Base-by-base conservation (phyloP, 2,329 filamentous ascomycete species). In the Tolypocladium tundrense region DNA sequence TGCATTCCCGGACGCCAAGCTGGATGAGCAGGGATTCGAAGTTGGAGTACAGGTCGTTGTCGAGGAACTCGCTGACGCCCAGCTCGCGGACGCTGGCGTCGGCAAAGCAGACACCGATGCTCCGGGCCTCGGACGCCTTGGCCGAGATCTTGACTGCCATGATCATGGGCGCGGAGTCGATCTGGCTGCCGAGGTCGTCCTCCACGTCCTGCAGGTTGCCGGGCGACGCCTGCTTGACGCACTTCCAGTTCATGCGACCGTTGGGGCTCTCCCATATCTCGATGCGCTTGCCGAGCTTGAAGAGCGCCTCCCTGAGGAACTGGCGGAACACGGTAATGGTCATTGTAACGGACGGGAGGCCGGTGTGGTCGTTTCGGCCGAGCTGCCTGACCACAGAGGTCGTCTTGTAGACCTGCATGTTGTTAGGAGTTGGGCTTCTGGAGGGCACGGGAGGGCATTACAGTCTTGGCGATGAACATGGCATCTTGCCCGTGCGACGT, bases 21-120 rank as follows among this genome's bases (percentile, higher is more conserved):
- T 99, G 95, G 64, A 99, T 99, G 56, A 99, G 83, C 21, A 99
- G 80, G 3, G 92, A 91, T 75, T 99, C 94, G 64, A 99, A 95
- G 71, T 99, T 99, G 56, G 93, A 97, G 76, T 95, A 99, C 11
- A 97, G 80, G 69, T 99, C 94, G 68, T 97, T 99, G 78, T 99
- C 94, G n/a, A 96, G 83, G 64, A 99, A 99, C 70, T 99, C 95
- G 77, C 90, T 96, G 57, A 99, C 91, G 10, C 94, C 94, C 2
- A 99, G 81, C 76, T 99, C 94, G 55, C 94, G 83, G 33, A 97
- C 93, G 64, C 91, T 97, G 1, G 95, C 94, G 77, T 99, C 94
- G 9, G 94, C 95, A 69, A 99, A 99, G 74, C 94, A 97, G 6
- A 99, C 93, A 10, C 94, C 94, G 0, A 99, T 88, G 63, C 83